Evolutionary conservation across 2,329 filamentous ascomycete genomes (phyloP), one percentile per base, ranked within the genome.

Genomic region (Fusarium sp.): DNA sequence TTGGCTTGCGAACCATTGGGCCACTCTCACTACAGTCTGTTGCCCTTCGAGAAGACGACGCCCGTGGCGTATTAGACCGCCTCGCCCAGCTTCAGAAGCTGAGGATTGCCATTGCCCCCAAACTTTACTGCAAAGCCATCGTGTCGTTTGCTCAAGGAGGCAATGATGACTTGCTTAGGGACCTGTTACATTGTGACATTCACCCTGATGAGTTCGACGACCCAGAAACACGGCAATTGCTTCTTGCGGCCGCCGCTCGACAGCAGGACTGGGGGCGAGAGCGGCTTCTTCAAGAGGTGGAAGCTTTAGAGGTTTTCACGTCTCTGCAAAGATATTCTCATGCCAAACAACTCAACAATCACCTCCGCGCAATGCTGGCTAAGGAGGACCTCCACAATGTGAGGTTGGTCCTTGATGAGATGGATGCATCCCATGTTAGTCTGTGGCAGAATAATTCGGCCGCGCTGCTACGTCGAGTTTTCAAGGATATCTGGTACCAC

Each of bases 1-100:
- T 97, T 61, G 93, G 93, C 3, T 85, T 97, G 6, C 86, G 90
- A 57, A 85, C 87, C 38, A 92, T 98, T 71, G 95, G 95, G 0
- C 92, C 95, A 0, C 84, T 93, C 20, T 93, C 94, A 5, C 81
- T 98, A 22, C 93, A 95, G 73, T 92, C 95, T 54, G 90, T 98
- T 81, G 94, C 92, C 4, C 81, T 93, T 12, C 88, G 94, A 77
- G 90, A 93, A 62, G 81, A 85, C 2, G 87, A 87, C 11, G 81
- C 90, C 0, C 83, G 87, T 35, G 88, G 86, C 8, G 84, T 97
- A n/a, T 78, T 86, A 27, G 80, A 84, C 1, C 89, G 90, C 35
- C 87, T 97, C 30, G 80, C 86, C 30, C 87, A 90, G 63, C 85
- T 98, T 4, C 85, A 88, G 69, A 83, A 86, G 61, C 84, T 90